Percentiles rank a stretch among this genome's conserved stretches.
These are phyloP conservation scores for Apiotrichum brassicae DNA, from an alignment of 1,284 basidiomycete species.

Conservation along the genomic window DNA sequence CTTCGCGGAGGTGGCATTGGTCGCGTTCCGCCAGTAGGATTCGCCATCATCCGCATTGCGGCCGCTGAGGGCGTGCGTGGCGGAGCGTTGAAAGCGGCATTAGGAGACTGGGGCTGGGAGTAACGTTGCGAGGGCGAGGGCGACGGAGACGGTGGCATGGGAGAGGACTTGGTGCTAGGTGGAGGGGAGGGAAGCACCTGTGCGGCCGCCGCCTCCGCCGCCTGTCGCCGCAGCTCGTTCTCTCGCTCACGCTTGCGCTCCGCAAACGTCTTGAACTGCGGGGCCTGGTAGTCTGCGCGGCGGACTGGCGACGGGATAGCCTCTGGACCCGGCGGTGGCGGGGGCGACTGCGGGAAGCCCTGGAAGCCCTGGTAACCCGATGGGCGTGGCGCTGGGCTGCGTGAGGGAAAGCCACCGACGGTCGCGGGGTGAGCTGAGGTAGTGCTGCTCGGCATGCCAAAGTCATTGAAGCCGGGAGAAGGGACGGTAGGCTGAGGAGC, in stretches of 20 bases:
- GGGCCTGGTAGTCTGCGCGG: slow-evolving; percentile 29
- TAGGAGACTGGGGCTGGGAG: slow-evolving; percentile 2
- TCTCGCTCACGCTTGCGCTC: slow-evolving; percentile 40
- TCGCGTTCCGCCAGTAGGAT: neutral
- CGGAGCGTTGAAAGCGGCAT: neutral
- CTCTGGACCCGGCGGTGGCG: neutral
- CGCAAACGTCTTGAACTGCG: slow-evolving; percentile 44
- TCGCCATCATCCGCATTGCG: slow-evolving; percentile 2
- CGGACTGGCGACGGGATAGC: neutral
- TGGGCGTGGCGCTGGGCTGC: neutral
- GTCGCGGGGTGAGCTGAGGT: neutral
- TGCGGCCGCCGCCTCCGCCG: slow-evolving; percentile 9
- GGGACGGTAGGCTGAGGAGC: neutral
- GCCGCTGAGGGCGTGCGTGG: neutral
- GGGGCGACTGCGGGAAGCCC: neutral
- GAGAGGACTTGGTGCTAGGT: no score
- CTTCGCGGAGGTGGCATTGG: neutral
- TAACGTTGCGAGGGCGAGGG: no score
- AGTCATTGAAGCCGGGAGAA: neutral
- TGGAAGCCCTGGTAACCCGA: slow-evolving; percentile 2
- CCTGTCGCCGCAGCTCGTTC: slow-evolving; percentile 14
- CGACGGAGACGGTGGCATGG: no score
- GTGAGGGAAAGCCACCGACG: neutral
- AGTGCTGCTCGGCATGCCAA: neutral
- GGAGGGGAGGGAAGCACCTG: neutral